A percentile compares a stretch with the other conserved stretches of the same genome.
These are phyloP conservation scores for Zymoseptoria crescenta DNA, from an alignment of 2,329 filamentous ascomycete species.

Conservation along the genomic window DNA sequence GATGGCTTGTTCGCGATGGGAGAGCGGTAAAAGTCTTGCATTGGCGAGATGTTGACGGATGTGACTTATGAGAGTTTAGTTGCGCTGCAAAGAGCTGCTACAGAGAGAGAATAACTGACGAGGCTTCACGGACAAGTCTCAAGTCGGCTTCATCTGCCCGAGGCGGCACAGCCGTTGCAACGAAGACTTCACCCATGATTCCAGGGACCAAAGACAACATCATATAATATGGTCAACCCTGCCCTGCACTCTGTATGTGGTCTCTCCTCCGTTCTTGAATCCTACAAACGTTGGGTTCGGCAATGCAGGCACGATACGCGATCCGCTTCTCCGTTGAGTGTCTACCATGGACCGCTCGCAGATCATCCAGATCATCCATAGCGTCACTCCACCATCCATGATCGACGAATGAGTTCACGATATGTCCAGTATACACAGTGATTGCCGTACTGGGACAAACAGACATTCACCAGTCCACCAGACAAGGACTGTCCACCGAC, in stretches of 20 bases:
- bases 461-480: constrained; percentile 11
- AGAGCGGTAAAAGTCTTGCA: no score
- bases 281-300: neutral
- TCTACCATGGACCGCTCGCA: neutral
- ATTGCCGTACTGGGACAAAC: neutral
- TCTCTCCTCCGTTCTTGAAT: neutral
- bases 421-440: neutral
- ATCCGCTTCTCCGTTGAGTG: neutral
- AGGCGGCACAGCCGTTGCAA: neutral
- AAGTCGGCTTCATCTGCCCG: neutral
- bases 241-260: neutral
- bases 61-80: neutral
- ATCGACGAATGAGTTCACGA: neutral
- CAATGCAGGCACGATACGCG: neutral
- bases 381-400: neutral
- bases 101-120: neutral
- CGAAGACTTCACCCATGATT: no score
- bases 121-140: neutral
- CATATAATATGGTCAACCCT: neutral
- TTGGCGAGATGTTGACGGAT: no score
- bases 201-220: neutral
- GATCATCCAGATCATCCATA: neutral
- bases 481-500: constrained; percentile 17
- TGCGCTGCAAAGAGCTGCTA: neutral
- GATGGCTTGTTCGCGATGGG: no score